Evolutionary conservation across 176 grass and related monocot genomes (phyloP).

Genomic region (Musa acuminata): DNA sequence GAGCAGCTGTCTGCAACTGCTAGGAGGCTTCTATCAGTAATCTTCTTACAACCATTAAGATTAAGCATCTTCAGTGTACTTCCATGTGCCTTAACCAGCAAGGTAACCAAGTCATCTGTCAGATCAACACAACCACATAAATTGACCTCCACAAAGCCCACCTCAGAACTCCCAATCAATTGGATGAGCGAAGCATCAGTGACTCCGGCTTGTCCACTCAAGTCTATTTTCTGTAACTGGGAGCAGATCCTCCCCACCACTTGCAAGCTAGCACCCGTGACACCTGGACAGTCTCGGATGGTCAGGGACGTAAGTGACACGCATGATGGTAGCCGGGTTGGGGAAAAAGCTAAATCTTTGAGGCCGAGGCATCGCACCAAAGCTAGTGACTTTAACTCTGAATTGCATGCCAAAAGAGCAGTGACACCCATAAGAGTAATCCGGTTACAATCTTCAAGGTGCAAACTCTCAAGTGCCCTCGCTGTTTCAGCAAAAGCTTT

Average conservation of each 20-base stretch:
- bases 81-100: constrained; percentile 65
- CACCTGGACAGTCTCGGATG: constrained; percentile 63
- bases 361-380: constrained; percentile 72
- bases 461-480: constrained; percentile 45
- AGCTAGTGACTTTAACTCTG: constrained; percentile 58
- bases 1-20: constrained; percentile 55
- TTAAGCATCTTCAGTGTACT: constrained; percentile 51
- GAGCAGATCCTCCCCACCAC: constrained; percentile 78
- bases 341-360: constrained; percentile 53
- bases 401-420: constrained; percentile 53
- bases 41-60: constrained; percentile 77
- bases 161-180: constrained; percentile 52
- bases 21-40: constrained; percentile 65
- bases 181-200: constrained; percentile 62
- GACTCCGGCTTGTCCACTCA: constrained; percentile 54
- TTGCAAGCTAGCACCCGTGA: constrained; percentile 68
- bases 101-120: constrained; percentile 43
- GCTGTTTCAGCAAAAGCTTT: constrained; percentile 56
- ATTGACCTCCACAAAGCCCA: constrained; percentile 56
- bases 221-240: constrained; percentile 58
- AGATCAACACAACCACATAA: constrained; percentile 62
- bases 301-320: constrained; percentile 47
- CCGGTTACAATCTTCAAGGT: constrained; percentile 66
- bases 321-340: constrained; percentile 51
- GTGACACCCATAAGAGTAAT: constrained; percentile 54